A percentile compares a stretch with the other conserved stretches of the same genome.
phyloP scores from a whole-genome alignment of 331 rosid genomes.

The Rhamnella rubrinervis region DNA sequence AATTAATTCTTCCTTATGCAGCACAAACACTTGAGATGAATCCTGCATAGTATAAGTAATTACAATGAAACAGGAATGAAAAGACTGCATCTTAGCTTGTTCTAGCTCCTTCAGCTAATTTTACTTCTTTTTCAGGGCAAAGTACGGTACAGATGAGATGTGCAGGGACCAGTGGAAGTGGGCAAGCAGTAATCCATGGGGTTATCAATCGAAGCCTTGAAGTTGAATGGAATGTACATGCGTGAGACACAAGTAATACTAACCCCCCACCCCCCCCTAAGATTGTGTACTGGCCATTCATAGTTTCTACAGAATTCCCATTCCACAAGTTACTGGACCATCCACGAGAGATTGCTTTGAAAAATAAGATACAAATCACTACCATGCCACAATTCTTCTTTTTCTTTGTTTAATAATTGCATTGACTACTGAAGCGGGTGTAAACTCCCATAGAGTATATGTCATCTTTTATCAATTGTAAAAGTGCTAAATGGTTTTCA shows the following conservation, averaged over 20 bases:
- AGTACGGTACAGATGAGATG: conserved; percentile 85
- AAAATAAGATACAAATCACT: too few relatives aligned
- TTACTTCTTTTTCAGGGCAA: conserved; percentile 56
- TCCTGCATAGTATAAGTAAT: too few relatives aligned
- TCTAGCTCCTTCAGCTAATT: conserved; percentile 10
- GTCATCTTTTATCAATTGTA: too few relatives aligned
- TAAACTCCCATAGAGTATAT: too few relatives aligned
- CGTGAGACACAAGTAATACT: not conserved
- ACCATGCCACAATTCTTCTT: too few relatives aligned
- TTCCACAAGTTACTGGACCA: too few relatives aligned
- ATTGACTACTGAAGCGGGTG: too few relatives aligned
- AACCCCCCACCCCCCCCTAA: not conserved
- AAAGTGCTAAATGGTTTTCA: too few relatives aligned
- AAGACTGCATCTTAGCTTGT: conserved; percentile 10
- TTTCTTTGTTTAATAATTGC: too few relatives aligned
- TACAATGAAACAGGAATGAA: not conserved
- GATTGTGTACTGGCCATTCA: conserved; percentile 12
- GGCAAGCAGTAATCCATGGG: conserved; percentile 89
- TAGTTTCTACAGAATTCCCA: not conserved
- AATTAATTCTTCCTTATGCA: too few relatives aligned
- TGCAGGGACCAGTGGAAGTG: conserved; percentile 99
- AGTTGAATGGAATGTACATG: conserved; percentile 14
- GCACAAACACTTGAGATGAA: too few relatives aligned
- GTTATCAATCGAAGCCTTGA: conserved; percentile 60
- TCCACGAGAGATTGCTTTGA: too few relatives aligned